Evolutionary conservation across 768 basidiomycete genomes (phyloP).

Genomic region (Naganishia friedmannii): DNA sequence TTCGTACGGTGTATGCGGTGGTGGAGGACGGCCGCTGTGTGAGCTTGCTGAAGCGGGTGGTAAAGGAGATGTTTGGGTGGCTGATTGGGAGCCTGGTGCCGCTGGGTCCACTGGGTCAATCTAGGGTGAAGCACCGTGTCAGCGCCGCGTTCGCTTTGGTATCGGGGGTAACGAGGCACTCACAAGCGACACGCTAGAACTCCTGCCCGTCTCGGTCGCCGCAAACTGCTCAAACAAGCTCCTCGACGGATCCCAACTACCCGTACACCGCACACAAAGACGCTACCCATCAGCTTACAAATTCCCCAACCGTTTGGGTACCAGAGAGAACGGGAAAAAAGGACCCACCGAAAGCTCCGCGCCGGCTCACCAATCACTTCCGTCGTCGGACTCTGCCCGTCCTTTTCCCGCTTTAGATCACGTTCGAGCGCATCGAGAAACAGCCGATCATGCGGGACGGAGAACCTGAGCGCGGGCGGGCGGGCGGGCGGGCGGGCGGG

Average conservation of each 20-base stretch:
- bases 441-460: conserved; percentile 91
- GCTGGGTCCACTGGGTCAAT: background rate
- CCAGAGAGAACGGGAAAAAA: no score
- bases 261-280: background rate
- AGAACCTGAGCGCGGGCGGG: conserved; percentile 64
- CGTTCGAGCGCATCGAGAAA: conserved; percentile 95
- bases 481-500: background rate
- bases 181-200: background rate
- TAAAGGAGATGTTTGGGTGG: background rate
- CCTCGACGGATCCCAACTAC: conserved; percentile 72
- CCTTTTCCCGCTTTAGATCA: conserved; percentile 91
- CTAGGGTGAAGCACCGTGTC: background rate
- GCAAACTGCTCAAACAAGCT: conserved; percentile 87
- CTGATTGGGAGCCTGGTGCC: background rate
- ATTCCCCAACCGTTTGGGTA: no score
- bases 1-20: background rate
- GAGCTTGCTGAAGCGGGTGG: background rate
- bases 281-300: background rate
- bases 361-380: conserved; percentile 74
- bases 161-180: background rate
- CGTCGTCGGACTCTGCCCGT: conserved; percentile 82
- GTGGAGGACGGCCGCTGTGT: no score
- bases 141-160: background rate
- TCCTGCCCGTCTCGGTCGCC: conserved; percentile 30
- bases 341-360: conserved; percentile 63